Evolutionary conservation across 129 eudicot genomes (phyloP).

Genomic region (Glebionis coronaria): DNA sequence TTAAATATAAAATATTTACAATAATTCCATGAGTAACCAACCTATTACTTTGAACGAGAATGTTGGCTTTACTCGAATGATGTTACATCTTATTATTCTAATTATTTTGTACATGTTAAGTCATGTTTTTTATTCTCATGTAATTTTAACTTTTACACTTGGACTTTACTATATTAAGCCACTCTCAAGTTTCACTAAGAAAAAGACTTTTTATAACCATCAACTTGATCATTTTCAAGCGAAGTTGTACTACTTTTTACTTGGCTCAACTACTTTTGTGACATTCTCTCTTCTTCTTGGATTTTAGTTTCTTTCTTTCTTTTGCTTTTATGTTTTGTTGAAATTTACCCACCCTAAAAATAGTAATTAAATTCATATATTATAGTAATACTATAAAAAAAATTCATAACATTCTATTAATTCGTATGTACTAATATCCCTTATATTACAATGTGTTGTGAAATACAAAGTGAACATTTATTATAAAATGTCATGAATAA

Average conservation of each 20-base stretch:
- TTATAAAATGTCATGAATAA: too few species aligned
- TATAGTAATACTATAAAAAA: too few species aligned
- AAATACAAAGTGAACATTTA: too few species aligned
- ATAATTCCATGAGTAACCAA: too few species aligned
- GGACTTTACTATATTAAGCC: conserved; percentile 19
- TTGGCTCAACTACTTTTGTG: background rate
- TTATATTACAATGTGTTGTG: too few species aligned
- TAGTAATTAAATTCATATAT: too few species aligned
- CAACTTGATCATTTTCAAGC: background rate
- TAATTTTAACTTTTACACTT: background rate
- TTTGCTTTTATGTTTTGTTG: too few species aligned
- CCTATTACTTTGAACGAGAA: conserved; percentile 22
- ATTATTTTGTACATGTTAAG: conserved; percentile 24
- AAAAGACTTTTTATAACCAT: conserved; percentile 10
- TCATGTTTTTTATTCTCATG: background rate
- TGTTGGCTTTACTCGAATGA: conserved; percentile 58
- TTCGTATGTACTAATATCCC: too few species aligned
- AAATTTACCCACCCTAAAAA: too few species aligned
- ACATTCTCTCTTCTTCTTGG: background rate
- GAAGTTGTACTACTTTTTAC: background rate
- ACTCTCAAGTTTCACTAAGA: background rate
- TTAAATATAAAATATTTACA: too few species aligned
- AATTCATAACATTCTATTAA: too few species aligned
- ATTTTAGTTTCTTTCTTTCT: background rate
- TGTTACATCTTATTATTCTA: conserved; percentile 42